Evolutionary conservation across 768 basidiomycete species (phyloP).

Genomic region (Xerocomellus amylosporus): DNA sequence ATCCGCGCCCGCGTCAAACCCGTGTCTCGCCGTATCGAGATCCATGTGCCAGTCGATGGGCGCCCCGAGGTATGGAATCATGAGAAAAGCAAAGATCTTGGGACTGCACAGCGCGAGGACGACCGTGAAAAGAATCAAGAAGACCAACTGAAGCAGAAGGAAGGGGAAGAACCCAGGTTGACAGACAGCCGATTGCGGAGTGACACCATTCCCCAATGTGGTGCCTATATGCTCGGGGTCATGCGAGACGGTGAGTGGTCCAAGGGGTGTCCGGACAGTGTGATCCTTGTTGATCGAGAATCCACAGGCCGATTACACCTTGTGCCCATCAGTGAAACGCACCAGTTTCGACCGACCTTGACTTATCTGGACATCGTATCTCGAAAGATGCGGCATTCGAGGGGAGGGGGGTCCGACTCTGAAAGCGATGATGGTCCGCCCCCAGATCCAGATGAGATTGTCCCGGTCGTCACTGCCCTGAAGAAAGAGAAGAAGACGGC

Average conservation of each 20-base stretch:
- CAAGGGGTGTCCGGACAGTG: neutral
- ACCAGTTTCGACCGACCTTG: constrained; percentile 80
- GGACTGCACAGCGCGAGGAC: constrained; percentile 64
- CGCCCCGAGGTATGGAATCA: constrained; percentile 78
- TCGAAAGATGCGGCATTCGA: constrained; percentile 55
- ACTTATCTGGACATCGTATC: constrained; percentile 76
- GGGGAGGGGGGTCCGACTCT: constrained; percentile 51
- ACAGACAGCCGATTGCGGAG: constrained; percentile 70
- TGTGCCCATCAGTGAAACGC: constrained; percentile 73
- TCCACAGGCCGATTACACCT: constrained; percentile 61
- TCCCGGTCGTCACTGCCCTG: constrained; percentile 35
- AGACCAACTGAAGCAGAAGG: constrained; percentile 40
- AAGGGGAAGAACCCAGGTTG: constrained; percentile 60
- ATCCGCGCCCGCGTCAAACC: constrained; percentile 74
- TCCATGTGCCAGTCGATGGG: constrained; percentile 80
- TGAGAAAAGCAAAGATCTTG: constrained; percentile 66
- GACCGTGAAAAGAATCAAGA: constrained; percentile 79
- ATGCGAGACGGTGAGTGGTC: constrained; percentile 61
- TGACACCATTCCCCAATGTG: constrained; percentile 64
- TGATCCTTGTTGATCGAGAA: constrained; percentile 8
- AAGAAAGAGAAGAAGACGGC: constrained; percentile 60
- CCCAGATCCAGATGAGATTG: constrained; percentile 72
- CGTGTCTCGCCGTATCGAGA: constrained; percentile 58
- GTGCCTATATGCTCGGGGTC: constrained; percentile 73
- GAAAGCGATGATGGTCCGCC: constrained; percentile 80